These are phyloP conservation scores for Diplocarpon mali DNA, from an alignment of 2,329 filamentous ascomycete species.

Conservation along the genomic window DNA sequence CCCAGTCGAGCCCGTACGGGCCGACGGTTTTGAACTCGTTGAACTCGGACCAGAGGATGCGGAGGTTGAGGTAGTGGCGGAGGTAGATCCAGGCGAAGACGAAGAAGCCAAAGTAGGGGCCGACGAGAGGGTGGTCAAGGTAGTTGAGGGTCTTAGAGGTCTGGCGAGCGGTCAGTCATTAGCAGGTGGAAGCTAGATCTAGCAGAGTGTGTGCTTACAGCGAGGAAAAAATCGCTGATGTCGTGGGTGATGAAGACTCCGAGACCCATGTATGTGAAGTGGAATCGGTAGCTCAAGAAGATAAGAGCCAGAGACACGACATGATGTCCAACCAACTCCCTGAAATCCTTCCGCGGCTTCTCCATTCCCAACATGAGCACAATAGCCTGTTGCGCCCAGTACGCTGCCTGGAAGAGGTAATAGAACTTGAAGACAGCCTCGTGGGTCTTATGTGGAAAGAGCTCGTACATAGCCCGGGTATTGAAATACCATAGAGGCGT, in stretches of 20 bases:
- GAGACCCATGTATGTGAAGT: conserved; percentile 91
- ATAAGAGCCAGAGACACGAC: conserved; percentile 82
- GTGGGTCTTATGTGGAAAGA: conserved; percentile 74
- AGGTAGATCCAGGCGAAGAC: conserved; percentile 80
- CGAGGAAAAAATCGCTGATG: conserved; percentile 90
- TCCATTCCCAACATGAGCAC: conserved; percentile 79
- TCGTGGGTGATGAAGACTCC: conserved; percentile 93
- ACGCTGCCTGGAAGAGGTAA: conserved; percentile 87
- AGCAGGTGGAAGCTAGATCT: neutral
- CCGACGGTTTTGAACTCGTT: conserved; percentile 66
- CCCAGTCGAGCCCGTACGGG: conserved; percentile 68
- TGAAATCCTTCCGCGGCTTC: conserved; percentile 90
- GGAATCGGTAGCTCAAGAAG: conserved; percentile 80
- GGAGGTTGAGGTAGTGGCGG: conserved; percentile 74
- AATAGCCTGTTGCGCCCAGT: conserved; percentile 92
- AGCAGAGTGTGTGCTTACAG: conserved; percentile 44
- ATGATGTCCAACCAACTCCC: conserved; percentile 84
- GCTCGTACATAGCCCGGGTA: conserved; percentile 79
- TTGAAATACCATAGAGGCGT: conserved; percentile 97
- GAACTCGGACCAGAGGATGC: conserved; percentile 64
- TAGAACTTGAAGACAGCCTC: conserved; percentile 83
- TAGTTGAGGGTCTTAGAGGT: conserved; percentile 91
- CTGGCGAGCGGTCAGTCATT: conserved; percentile 31
- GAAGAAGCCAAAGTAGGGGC: conserved; percentile 76
- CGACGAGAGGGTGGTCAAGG: conserved; percentile 66